phyloP scores from a whole-genome alignment of 805 yeast species.

The Suhomyces emberorum region DNA sequence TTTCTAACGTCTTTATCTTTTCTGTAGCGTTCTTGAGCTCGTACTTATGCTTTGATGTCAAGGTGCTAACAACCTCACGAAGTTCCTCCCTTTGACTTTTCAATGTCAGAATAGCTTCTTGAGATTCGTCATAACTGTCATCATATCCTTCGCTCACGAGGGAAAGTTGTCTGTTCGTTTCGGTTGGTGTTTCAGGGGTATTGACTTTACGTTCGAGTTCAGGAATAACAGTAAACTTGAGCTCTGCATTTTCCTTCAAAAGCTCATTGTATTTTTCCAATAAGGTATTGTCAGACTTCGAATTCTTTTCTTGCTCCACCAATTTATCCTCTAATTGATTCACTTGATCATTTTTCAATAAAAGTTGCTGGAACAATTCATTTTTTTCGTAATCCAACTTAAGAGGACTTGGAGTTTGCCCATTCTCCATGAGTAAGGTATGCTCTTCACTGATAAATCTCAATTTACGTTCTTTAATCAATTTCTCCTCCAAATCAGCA shows the following conservation, averaged over 20 bases:
- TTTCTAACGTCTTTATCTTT: constrained; percentile 30
- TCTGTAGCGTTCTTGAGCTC: constrained; percentile 37
- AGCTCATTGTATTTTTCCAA: constrained; percentile 39
- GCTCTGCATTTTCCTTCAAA: constrained; percentile 37
- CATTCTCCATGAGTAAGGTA: constrained; percentile 52
- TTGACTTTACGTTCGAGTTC: constrained; percentile 36
- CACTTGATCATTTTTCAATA: constrained; percentile 46
- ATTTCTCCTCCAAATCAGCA: constrained; percentile 50
- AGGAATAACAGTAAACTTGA: constrained; percentile 45
- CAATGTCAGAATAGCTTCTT: constrained; percentile 9
- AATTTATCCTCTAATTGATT: constrained; percentile 47
- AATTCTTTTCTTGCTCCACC: constrained; percentile 28
- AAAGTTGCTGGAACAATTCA: constrained; percentile 45
- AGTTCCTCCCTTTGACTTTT: constrained; percentile 40
- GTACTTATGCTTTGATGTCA: constrained; percentile 32
- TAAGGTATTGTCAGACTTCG: constrained; percentile 28
- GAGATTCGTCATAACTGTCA: constrained; percentile 10
- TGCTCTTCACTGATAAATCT: constrained; percentile 73
- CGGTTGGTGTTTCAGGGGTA: neutral
- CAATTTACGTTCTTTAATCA: constrained; percentile 62
- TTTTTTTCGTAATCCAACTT: constrained; percentile 57
- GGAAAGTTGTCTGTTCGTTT: constrained; percentile 5
- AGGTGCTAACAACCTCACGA: constrained; percentile 36
- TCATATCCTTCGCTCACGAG: constrained; percentile 8
- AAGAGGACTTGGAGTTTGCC: constrained; percentile 50